Evolutionary conservation across 2,329 filamentous ascomycete genomes (phyloP).

Genomic region (Penicillium sp.): DNA sequence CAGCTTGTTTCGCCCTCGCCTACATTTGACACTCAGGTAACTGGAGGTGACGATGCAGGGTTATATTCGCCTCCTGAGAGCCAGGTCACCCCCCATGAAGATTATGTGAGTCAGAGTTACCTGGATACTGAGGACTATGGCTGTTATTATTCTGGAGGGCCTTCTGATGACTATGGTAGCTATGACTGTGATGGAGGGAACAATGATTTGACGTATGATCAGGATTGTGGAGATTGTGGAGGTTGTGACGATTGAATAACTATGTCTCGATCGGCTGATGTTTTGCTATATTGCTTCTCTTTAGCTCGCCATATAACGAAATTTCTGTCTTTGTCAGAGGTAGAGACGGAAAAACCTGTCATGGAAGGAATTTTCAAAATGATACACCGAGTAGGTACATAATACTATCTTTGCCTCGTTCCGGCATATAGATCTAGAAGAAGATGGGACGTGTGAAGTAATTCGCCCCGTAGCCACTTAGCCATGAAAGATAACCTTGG

Average conservation of each 20-base stretch:
- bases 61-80: neutral
- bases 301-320: neutral
- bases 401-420: too few relatives aligned
- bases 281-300: neutral
- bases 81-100: neutral
- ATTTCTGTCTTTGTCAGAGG: neutral
- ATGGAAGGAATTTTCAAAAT: neutral
- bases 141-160: neutral
- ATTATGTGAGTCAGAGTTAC: neutral
- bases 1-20: neutral
- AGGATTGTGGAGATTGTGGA: neutral
- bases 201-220: neutral
- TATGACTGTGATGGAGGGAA: neutral
- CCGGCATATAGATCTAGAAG: too few relatives aligned
- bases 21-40: neutral
- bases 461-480: too few relatives aligned
- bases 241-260: neutral
- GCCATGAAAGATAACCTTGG: too few relatives aligned
- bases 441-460: too few relatives aligned
- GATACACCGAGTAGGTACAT: neutral
- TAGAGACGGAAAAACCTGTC: neutral
- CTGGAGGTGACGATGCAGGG: neutral
- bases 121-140: neutral
- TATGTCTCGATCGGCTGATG: neutral
- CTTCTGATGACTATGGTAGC: neutral